These are phyloP conservation scores for Pleurotus citrinopileatus DNA, from an alignment of 768 basidiomycete species.

Conservation along the genomic window DNA sequence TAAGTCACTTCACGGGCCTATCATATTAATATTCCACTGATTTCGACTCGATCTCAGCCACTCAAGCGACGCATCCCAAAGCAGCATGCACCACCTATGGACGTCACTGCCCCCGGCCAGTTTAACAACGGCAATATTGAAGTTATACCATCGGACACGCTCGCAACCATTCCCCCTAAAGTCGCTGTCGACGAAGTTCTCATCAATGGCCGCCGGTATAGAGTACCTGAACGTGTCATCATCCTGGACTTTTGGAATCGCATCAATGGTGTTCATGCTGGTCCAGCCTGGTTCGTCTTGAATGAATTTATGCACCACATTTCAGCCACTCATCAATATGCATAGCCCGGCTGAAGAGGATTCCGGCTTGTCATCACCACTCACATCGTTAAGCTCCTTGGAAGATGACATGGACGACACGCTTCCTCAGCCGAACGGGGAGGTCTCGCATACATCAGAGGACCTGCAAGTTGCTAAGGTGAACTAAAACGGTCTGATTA, in stretches of 20 bases:
- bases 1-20: conserved; percentile 37
- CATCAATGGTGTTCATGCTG: conserved; percentile 44
- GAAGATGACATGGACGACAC: conserved; percentile 52
- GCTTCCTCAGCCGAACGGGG: conserved; percentile 19
- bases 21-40: conserved; percentile 12
- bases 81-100: conserved; percentile 62
- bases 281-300: conserved; percentile 40
- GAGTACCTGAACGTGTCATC: conserved; percentile 90
- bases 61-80: conserved; percentile 80
- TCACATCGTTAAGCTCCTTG: conserved; percentile 72
- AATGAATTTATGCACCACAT: too few species aligned
- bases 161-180: conserved; percentile 38
- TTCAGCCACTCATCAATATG: background rate
- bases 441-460: conserved; percentile 34
- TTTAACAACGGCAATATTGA: conserved; percentile 94
- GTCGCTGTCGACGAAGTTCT: conserved; percentile 77
- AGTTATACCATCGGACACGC: conserved; percentile 66
- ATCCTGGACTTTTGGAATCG: conserved; percentile 96
- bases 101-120: conserved; percentile 69
- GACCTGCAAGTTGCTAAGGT: conserved; percentile 64
- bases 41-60: conserved; percentile 43
- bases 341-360: conserved; percentile 28
- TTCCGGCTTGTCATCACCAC: conserved; percentile 65
- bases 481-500: conserved; percentile 14
- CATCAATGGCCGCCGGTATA: conserved; percentile 86